These are phyloP conservation scores for Platismatia glauca DNA, from an alignment of 495 filamentous ascomycete genomes.

Conservation along the genomic window DNA sequence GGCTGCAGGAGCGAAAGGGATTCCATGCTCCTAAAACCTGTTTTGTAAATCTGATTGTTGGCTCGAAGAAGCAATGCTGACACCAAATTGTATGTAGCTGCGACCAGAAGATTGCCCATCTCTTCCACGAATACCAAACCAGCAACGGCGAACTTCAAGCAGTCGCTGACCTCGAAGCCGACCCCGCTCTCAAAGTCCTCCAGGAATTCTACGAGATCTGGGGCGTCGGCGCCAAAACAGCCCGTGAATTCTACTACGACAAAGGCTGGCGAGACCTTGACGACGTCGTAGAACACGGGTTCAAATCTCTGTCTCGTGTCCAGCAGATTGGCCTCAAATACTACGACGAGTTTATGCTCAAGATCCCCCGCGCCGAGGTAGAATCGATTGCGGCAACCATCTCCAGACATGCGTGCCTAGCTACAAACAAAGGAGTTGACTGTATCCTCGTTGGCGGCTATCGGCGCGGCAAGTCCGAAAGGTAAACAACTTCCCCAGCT, in stretches of 20 bases:
- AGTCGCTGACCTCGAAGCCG: slow-evolving; percentile 53
- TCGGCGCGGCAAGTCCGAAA: slow-evolving; percentile 63
- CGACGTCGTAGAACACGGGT: slow-evolving; percentile 77
- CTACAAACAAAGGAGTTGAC: slow-evolving; percentile 46
- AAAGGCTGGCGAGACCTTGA: slow-evolving; percentile 70
- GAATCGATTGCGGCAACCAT: slow-evolving; percentile 58
- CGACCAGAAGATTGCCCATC: slow-evolving; percentile 64
- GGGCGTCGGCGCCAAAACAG: slow-evolving; percentile 80
- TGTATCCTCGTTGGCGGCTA: slow-evolving; percentile 78
- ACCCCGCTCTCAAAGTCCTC: slow-evolving; percentile 54
- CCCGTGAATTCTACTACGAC: slow-evolving; percentile 71
- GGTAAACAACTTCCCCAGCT: not conserved
- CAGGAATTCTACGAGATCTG: slow-evolving; percentile 71
- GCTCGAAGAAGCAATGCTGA: not conserved
- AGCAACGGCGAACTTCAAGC: slow-evolving; percentile 50
- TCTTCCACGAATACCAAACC: slow-evolving; percentile 68
- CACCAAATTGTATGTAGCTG: slow-evolving; percentile 44
- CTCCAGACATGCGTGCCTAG: slow-evolving; percentile 49
- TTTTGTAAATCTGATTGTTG: too few species aligned
- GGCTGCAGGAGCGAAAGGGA: too few species aligned
- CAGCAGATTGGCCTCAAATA: slow-evolving; percentile 97
- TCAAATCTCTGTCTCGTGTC: slow-evolving; percentile 61
- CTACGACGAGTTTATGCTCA: slow-evolving; percentile 67
- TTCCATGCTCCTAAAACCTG: too few species aligned
- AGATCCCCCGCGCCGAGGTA: slow-evolving; percentile 66